Evolutionary conservation across 225 moss, liverwort and hornwort species (phyloP), one percentile per base, ranked within the genome.

Genomic region (Sphagnum contortum): DNA sequence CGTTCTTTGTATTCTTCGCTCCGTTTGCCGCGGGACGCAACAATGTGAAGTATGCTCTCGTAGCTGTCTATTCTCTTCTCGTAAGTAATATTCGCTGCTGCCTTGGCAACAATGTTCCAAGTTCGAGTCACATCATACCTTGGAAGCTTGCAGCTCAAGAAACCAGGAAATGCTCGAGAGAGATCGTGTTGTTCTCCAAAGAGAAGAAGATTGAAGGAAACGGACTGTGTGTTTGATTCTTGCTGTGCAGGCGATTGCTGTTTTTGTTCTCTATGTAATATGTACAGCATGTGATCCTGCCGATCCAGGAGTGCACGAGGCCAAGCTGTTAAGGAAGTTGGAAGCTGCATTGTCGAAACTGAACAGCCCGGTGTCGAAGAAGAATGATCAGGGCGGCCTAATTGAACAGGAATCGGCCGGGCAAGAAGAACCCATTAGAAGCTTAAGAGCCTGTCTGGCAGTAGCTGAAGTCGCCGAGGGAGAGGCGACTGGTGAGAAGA

Each of bases 211-310:
- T 29, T 58, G 12, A 29, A 29, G 11, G 29, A 58, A 5, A n/a
- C 29, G 57, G 29, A 58, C 57, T n/a, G 45, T 45, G 45, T 29
- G 10, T 45, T 10, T 61, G 14, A 5, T 6, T 11, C 9, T 62
- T 10, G 60, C 13, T 48, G 7, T 81, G 79, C 84, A 94, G 94
- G 87, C 90, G 12, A 81, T 67, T 67, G 80, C 81, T 5, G 94
- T 94, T n/a, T 81, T 91, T 66, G 64, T 70, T 4, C 78, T 94
- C 4, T 94, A 94, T 57, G 74, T 85, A 4, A 78, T 86, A 3
- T 91, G 94, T 74, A 88, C 94, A 69, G 90, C 88, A 73, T 84
- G 88, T n/a, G 83, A 94, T 47, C 90, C 94, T 47, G 90, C 90
- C 44, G 94, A 94, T 70, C 81, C 84, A 10, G 94, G 94, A 55